Base-by-base conservation (phyloP, 805 yeast species). In the Candida silvatica region DNA sequence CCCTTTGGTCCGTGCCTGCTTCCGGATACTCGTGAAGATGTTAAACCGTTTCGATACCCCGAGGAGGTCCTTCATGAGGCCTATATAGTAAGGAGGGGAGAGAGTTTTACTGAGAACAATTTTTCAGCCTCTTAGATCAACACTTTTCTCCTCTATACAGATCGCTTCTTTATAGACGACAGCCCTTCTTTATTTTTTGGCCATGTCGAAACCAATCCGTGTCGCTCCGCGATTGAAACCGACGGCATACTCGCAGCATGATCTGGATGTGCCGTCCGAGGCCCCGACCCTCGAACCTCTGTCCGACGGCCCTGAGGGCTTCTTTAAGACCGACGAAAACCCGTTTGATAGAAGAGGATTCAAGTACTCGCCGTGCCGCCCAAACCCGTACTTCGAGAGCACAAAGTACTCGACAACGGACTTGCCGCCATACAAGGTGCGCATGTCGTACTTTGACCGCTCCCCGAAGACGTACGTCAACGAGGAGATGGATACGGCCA, bases 291-390 rank as follows among this genome's bases (percentile, higher is more conserved):
- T 49, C 20, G 32, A 27, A 11, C n/a, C n/a, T n/a, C n/a, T n/a
- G n/a, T n/a, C n/a, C n/a, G 14, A 17, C 12, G 46, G 43, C 22
- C 47, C 41, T 14, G 35, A 35, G 6, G 34, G 47, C 39, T 68
- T 74, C 45, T 65, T 49, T 44, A 54, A 60, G 23, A 64, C 69
- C 17, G 94, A 83, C n/a, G 96, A 87, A 37, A 73, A 77, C 34
- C 96, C 97, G 0, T 64, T 71, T 45, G 86, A 86, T 52, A 72
- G 75, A 45, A 60, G 92, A 34, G 90, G 94, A 2, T 90, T 79
- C 61, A 76, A 85, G 41, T 90, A 88, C 54, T 66, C 73, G 31
- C 77, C 87, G 12, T 84, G 95, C 49, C 67, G 78, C 3, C 87
- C 94, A 0, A 77, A 77, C 45, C 79, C 82, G 2, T 46, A 49